Base-by-base conservation (phyloP, 1,139 yeast genomes). In the Tardiomyces blankii region DNA sequence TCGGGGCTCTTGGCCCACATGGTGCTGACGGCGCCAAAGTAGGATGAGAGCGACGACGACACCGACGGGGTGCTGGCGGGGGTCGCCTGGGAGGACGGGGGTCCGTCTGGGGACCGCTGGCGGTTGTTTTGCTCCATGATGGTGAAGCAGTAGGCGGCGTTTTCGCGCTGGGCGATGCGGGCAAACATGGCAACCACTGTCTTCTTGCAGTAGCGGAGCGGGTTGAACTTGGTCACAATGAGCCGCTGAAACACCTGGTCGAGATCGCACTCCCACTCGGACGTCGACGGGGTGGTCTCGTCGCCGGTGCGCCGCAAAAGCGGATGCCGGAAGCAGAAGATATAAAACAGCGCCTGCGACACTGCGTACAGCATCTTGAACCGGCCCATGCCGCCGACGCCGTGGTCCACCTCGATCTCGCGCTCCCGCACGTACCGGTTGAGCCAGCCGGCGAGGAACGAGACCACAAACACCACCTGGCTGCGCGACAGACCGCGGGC, bases 111-210 rank as follows among this genome's bases (percentile, higher is more conserved):
- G 5, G 53, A 38, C 39, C 65, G 61, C 49, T 69, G 63, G 38
- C 72, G 63, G 51, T 82, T 88, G 65, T 89, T 91, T 59, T 85
- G 88, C 59, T 91, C 97, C 53, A 91, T 84, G 42, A 89, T 86
- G 27, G 95, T 83, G 64, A 85, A 89, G 63, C 97, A 89, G 64
- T 89, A 91, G 46, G 95, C 93, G 19, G 87, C 85, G 58, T 87
- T 87, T 54, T 88, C 84, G 57, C 81, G 82, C 53, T 93, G 93
- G 2, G 97, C 88, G 44, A 91, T 78, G 55, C 87, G 83, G 13
- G 98, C 97, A 69, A 91, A 91, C 70, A 89, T 91, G 27, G 81
- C 75, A 49, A 89, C 96, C 45, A 93, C 96, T 14, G 94, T 87
- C 57, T 87, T 93, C 60, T 89, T 91, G 64, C 97, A 88, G 67